phyloP scores from a whole-genome alignment of 2,329 filamentous ascomycete genomes.

The Bipolaris cookei region DNA sequence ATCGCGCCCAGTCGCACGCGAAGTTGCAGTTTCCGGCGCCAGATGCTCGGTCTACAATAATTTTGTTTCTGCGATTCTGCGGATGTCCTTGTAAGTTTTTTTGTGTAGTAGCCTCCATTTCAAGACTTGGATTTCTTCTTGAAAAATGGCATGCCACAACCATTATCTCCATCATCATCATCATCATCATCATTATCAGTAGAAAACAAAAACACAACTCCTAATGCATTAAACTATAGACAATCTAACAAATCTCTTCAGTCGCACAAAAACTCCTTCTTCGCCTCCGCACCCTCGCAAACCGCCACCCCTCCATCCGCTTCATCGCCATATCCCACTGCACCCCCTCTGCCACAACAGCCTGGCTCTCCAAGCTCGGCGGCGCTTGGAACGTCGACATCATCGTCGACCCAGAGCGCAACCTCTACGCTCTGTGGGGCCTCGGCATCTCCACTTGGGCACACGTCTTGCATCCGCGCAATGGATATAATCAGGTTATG shows the following conservation, averaged over 20 bases:
- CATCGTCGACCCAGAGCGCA: conserved; percentile 63
- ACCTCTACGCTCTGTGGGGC: conserved; percentile 66
- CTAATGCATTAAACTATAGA: not conserved
- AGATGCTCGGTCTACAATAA: conserved; percentile 39
- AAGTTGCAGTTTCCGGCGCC: conserved; percentile 43
- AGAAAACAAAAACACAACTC: not conserved
- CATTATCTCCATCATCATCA: too few species aligned
- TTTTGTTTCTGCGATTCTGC: conserved; percentile 44
- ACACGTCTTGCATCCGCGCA: conserved; percentile 44
- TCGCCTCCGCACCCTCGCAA: conserved; percentile 61
- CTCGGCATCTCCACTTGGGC: conserved; percentile 55
- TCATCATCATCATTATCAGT: too few species aligned
- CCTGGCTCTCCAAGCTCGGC: conserved; percentile 65
- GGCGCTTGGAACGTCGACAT: conserved; percentile 64
- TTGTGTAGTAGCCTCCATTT: too few species aligned
- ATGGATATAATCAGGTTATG: conserved; percentile 46
- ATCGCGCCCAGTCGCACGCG: conserved; percentile 33
- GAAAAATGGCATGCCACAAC: not conserved
- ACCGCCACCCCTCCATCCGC: conserved; percentile 58
- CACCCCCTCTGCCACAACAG: conserved; percentile 61
- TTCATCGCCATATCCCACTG: conserved; percentile 68
- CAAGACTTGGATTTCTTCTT: too few species aligned
- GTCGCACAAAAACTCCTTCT: conserved; percentile 60
- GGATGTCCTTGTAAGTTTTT: conserved; percentile 45
- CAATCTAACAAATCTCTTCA: conserved; percentile 5